Evolutionary conservation across 2,329 filamentous ascomycete genomes (phyloP).

Genomic region (Leptographium procerum): DNA sequence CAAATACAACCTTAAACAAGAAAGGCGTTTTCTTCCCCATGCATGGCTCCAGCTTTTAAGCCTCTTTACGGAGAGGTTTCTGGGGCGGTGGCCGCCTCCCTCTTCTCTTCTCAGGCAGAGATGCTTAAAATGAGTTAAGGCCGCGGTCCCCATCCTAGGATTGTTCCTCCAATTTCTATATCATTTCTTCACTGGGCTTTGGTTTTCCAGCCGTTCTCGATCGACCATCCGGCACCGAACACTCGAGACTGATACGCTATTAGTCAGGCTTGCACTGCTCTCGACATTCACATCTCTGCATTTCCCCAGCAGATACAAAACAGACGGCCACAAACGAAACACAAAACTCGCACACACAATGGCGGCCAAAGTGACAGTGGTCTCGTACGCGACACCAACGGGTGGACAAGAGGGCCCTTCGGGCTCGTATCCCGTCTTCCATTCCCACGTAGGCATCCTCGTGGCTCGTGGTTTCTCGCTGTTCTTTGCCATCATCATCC

Average conservation of each 20-base stretch:
- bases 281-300: background rate
- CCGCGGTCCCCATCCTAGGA: background rate
- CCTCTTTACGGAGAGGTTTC: background rate
- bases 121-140: background rate
- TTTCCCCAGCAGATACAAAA: background rate
- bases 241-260: too few species aligned
- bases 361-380: background rate
- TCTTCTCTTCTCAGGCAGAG: background rate
- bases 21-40: background rate
- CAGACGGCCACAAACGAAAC: background rate
- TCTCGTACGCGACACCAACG: constrained; percentile 7
- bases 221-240: background rate
- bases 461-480: constrained; percentile 18
- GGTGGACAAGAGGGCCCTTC: constrained; percentile 2
- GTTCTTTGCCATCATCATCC: constrained; percentile 17
- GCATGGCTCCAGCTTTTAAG: background rate
- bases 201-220: background rate
- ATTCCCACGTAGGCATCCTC: constrained; percentile 12
- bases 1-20: background rate
- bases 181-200: background rate
- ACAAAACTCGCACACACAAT: background rate
- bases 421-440: constrained; percentile 14
- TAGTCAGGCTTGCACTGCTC: background rate
- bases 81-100: too few species aligned
- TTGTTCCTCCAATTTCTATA: background rate